Base-by-base conservation (phyloP, 306 rosid species). In the Prunus mira region DNA sequence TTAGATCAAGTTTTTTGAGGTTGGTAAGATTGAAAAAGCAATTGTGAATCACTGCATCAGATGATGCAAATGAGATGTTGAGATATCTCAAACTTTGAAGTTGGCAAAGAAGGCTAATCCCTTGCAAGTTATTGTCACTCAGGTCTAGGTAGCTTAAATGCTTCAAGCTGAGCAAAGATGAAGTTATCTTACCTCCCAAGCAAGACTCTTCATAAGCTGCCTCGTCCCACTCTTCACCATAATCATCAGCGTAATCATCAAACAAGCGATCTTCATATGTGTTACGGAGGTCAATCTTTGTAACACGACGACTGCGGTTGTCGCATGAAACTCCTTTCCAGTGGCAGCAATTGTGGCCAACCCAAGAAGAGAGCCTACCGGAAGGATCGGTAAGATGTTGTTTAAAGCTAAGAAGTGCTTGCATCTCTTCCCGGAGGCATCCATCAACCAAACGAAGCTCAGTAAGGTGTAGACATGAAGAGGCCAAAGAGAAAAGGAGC, bases 21-120 rank as follows among this genome's bases (percentile, higher is more conserved):
- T 2, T 63, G 34, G 56, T 49, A 17, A 80, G 75, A 58, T 77
- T 80, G 54, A 74, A 80, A 3, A 84, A 18, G 71, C 81, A 70
- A 1, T 3, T 32, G 62, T 83, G 85, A 30, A 78, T 28, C 1
- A 12, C 75, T 12, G 32, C 32, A n/a, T 0, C 30, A 32, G 20
- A n/a, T 10, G 32, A 71, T 15, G 51, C 2, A n/a, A 1, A 54
- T 0, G 75, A 71, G 13, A 71, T 0, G n/a, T 54, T 54, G 18
- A 71, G 75, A 71, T 71, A 32, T 57, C 4, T 52, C 49, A 54
- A 54, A 54, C 50, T 32, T 54, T 4, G 34, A 32, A 71, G 75
- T 14, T 54, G 41, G 9, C 30, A 24, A 19, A 51, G 56, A 22
- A 68, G 9, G 2, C 7, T 41, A 68, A 27, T 13, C 1, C 12